A percentile compares a stretch with the other conserved stretches of the same genome.
Conservation (phyloP, 768 basidiomycete genomes). For the Boletus fagicola region DNA sequence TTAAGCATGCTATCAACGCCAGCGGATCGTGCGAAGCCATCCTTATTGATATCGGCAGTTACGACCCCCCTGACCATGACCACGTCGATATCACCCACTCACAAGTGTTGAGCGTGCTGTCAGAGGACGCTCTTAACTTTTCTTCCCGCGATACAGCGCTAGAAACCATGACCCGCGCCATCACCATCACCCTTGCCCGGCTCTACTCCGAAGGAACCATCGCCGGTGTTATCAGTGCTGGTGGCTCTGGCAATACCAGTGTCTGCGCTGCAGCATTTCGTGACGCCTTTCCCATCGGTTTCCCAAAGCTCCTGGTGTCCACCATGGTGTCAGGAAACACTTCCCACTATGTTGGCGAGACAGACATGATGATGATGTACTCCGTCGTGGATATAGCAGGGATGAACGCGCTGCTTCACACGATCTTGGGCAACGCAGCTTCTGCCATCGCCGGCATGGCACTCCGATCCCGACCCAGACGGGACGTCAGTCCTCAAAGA, state of each 20-base stretch:
- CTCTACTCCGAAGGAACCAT: conserved; percentile 13
- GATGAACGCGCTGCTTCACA: conserved; percentile 27
- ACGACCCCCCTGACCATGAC: conserved; percentile 12
- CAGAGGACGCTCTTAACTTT: not conserved
- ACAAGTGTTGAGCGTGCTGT: conserved; percentile 16
- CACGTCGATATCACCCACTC: conserved; percentile 24
- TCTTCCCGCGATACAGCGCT: conserved; percentile 13
- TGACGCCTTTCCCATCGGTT: conserved; percentile 26
- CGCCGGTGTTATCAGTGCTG: conserved; percentile 22
- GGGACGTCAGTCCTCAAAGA: not conserved
- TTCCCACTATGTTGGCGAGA: conserved; percentile 30
- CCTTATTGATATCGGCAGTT: conserved; percentile 25
- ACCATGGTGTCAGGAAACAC: conserved; percentile 33
- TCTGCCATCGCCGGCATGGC: conserved; percentile 30
- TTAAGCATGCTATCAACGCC: conserved; percentile 18
- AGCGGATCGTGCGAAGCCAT: conserved; percentile 25
- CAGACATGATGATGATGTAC: conserved; percentile 34
- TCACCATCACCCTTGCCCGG: conserved; percentile 17
- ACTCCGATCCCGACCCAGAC: conserved; percentile 1
- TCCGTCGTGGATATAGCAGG: conserved; percentile 31
- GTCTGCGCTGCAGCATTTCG: conserved; percentile 25
- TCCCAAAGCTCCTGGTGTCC: conserved; percentile 31
- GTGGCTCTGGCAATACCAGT: conserved; percentile 29
- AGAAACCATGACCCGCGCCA: conserved; percentile 20
- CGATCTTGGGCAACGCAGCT: conserved; percentile 28